Percentiles rank a stretch among this genome's conserved stretches.
Evolutionary conservation across 805 yeast genomes (phyloP).

Genomic region (Yueomyces sp.): DNA sequence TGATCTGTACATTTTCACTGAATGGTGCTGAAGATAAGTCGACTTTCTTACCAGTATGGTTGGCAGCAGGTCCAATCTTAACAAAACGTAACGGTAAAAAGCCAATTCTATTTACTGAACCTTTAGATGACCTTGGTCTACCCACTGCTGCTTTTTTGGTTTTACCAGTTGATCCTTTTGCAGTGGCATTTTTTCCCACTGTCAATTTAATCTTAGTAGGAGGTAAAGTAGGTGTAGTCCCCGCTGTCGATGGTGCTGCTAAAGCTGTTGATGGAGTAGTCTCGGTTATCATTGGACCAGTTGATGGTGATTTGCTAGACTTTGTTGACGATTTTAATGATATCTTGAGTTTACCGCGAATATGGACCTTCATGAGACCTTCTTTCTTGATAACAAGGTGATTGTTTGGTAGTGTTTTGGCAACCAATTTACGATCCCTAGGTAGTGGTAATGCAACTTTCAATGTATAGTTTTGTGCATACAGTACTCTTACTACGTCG

Average conservation of each 20-base stretch:
- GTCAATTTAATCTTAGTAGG: conserved; percentile 1
- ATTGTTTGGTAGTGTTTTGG: conserved; percentile 39
- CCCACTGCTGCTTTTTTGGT: conserved; percentile 2
- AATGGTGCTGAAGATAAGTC: conserved; percentile 33
- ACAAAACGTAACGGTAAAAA: conserved; percentile 29
- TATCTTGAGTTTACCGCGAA: conserved; percentile 12
- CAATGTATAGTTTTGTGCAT: conserved; percentile 44
- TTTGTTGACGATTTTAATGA: conserved; percentile 2
- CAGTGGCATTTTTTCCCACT: background rate
- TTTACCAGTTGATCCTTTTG: background rate
- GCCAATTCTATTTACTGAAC: conserved; percentile 15
- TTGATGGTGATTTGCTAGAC: background rate
- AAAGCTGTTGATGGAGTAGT: background rate
- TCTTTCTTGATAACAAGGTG: conserved; percentile 48
- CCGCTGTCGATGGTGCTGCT: background rate
- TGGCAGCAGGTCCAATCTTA: conserved; percentile 21
- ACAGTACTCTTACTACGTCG: conserved; percentile 52
- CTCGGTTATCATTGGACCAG: background rate
- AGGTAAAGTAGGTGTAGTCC: background rate
- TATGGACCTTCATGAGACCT: conserved; percentile 21
- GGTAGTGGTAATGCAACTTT: conserved; percentile 58
- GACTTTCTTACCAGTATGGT: conserved; percentile 22
- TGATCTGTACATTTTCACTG: conserved; percentile 14
- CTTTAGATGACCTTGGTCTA: conserved; percentile 3
- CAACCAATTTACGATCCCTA: conserved; percentile 50